A percentile compares a stretch with the other conserved stretches of the same genome.
phyloP scores from a whole-genome alignment of 805 yeast species.

The Hanseniaspora pseudoguilliermondii region DNA sequence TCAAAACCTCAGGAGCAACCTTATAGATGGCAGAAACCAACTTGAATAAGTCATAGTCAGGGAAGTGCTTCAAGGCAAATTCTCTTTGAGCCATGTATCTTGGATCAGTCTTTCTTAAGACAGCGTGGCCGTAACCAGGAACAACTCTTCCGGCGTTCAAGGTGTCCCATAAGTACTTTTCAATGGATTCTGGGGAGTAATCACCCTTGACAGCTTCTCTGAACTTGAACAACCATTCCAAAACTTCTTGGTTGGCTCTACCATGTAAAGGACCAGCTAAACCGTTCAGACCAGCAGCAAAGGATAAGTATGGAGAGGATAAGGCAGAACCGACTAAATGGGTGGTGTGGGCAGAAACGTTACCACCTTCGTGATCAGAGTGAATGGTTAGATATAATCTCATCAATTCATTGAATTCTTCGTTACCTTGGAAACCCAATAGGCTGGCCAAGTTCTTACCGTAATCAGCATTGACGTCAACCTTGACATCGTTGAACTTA shows the following conservation, averaged over 20 bases:
- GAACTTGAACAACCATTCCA: constrained; percentile 66
- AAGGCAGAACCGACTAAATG: constrained; percentile 76
- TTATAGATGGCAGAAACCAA: constrained; percentile 65
- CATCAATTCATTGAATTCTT: constrained; percentile 65
- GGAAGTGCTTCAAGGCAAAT: constrained; percentile 63
- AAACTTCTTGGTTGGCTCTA: constrained; percentile 77
- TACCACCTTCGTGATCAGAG: constrained; percentile 85
- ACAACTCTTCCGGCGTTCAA: constrained; percentile 72
- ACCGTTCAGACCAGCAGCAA: constrained; percentile 75
- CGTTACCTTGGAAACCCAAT: constrained; percentile 45
- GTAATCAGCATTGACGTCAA: constrained; percentile 48
- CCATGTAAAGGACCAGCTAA: constrained; percentile 83
- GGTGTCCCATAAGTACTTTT: constrained; percentile 66
- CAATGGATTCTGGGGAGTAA: constrained; percentile 54
- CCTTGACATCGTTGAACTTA: constrained; percentile 32
- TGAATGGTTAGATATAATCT: constrained; percentile 72
- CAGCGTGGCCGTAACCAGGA: constrained; percentile 86
- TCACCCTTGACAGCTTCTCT: constrained; percentile 49
- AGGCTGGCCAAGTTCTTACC: constrained; percentile 50
- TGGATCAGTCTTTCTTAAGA: constrained; percentile 78
- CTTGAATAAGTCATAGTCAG: constrained; percentile 67
- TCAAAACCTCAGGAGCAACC: constrained; percentile 70
- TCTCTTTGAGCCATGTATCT: constrained; percentile 77
- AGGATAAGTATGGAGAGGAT: constrained; percentile 63
- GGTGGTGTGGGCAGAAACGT: constrained; percentile 77